Evolutionary conservation across 208 protist genomes (phyloP).

Genomic region (Leishmania lainsoni): DNA sequence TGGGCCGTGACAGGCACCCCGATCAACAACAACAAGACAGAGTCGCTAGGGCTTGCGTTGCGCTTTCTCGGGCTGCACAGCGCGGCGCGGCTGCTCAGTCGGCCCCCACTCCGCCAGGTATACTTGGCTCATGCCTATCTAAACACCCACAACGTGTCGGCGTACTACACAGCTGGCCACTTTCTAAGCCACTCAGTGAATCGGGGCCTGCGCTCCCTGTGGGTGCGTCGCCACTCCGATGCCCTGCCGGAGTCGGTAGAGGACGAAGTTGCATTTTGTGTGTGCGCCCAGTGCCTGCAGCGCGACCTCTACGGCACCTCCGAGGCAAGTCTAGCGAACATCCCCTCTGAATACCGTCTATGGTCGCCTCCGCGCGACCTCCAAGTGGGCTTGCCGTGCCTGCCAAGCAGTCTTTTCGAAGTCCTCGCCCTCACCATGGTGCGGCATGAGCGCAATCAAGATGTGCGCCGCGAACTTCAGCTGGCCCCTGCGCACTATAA

Average conservation of each 20-base stretch:
- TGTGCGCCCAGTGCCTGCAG: conserved; percentile 20
- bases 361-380: neutral
- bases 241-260: neutral
- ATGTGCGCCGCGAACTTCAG: conserved; percentile 34
- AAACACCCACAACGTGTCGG: neutral
- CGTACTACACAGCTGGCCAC: neutral
- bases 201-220: neutral
- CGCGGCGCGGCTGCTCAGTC: conserved; percentile 11
- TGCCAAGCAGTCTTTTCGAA: conserved; percentile 21
- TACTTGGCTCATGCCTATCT: conserved; percentile 1
- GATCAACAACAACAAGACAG: conserved; percentile 53
- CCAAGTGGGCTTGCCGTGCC: neutral
- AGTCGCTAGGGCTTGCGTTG: conserved; percentile 32
- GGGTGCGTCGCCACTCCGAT: neutral
- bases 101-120: neutral
- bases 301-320: conserved; percentile 4
- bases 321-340: neutral
- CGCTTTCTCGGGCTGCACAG: conserved; percentile 31
- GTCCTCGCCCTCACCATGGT: conserved; percentile 39
- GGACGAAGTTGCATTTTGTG: conserved; percentile 1
- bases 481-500: conserved; percentile 31
- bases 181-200: neutral
- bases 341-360: neutral
- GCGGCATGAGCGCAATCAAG: conserved; percentile 46
- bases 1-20: conserved; percentile 69